Evolutionary conservation across 2,329 filamentous ascomycete genomes (phyloP).

Genomic region (Cadophora malorum): DNA sequence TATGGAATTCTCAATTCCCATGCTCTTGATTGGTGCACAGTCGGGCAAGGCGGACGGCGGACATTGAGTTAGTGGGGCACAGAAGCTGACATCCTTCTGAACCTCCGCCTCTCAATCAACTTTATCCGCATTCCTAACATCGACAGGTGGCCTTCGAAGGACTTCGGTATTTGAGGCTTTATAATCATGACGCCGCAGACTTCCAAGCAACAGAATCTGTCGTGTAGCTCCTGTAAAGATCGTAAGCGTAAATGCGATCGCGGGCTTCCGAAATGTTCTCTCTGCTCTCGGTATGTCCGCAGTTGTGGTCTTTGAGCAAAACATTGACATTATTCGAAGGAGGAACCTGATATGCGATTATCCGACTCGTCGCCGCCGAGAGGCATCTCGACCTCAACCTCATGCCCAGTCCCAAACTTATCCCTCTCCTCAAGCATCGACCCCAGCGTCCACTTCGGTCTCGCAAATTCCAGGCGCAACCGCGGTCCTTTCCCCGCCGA

Average conservation of each 20-base stretch:
- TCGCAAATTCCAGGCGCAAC: neutral
- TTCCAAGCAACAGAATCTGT: neutral
- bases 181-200: neutral
- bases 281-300: conserved; percentile 26
- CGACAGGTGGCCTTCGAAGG: too few species aligned
- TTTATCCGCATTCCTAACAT: too few species aligned
- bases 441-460: neutral
- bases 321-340: neutral
- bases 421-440: conserved; percentile 20
- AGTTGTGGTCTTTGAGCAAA: neutral
- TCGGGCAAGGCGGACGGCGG: neutral
- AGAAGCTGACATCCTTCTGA: neutral
- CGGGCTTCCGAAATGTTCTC: conserved; percentile 28
- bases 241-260: conserved; percentile 12
- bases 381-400: conserved; percentile 7
- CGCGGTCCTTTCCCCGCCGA: neutral
- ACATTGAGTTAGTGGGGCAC: neutral
- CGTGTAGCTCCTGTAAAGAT: neutral
- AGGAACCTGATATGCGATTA: conserved; percentile 19
- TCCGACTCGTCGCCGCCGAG: neutral
- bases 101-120: too few species aligned
- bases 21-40: neutral
- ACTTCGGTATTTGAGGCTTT: neutral
- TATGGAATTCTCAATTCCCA: neutral
- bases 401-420: neutral